phyloP scores from a whole-genome alignment of 1,284 basidiomycete genomes.

The Cryptococcus sp. region DNA sequence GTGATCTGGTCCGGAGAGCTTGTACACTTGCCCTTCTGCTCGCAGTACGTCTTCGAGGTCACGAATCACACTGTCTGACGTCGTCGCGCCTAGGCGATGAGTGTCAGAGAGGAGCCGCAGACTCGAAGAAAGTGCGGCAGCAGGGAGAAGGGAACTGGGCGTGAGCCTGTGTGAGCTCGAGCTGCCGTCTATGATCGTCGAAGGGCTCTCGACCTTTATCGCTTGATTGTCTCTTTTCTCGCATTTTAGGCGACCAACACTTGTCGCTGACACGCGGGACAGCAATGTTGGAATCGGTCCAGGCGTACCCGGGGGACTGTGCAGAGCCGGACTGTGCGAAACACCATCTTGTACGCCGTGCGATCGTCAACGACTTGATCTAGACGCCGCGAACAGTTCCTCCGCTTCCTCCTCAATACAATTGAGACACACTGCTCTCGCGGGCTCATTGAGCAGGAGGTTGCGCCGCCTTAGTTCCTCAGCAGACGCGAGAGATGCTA shows the following conservation, averaged over 20 bases:
- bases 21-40: constrained; percentile 26
- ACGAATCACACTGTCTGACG: constrained; percentile 19
- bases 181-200: no score
- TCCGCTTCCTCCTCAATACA: constrained; percentile 15
- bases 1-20: constrained; percentile 22
- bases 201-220: no score
- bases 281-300: no score
- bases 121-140: constrained; percentile 17
- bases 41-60: constrained; percentile 27
- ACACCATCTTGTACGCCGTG: not conserved
- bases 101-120: constrained; percentile 20
- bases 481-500: no score
- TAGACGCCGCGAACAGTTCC: constrained; percentile 9
- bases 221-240: no score
- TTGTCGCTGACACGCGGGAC: no score
- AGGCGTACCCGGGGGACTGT: no score
- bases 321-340: constrained; percentile 13
- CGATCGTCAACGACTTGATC: constrained; percentile 3
- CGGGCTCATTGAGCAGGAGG: constrained; percentile 9
- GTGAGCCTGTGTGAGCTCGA: no score
- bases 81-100: constrained; percentile 9
- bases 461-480: no score
- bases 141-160: constrained; percentile 11
- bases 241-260: no score
- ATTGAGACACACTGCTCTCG: constrained; percentile 24